Percentiles rank a stretch among this genome's conserved stretches.
phyloP scores from a whole-genome alignment of 345 rosid species.

The Eucalyptus virginea region DNA sequence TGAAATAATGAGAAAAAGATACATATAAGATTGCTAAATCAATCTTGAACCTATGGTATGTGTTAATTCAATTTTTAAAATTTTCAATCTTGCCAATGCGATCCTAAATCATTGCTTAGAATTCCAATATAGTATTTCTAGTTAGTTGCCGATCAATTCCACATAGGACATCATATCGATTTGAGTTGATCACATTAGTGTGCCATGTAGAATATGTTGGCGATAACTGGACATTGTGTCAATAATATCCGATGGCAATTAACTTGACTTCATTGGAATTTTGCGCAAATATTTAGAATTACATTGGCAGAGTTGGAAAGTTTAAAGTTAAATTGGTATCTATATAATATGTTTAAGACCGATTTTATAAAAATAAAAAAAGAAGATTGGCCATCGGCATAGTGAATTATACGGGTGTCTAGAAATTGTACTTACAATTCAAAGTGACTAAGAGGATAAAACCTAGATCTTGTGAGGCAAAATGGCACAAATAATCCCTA shows the following conservation, averaged over 20 bases:
- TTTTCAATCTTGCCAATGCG: rapidly evolving
- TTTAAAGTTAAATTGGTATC: not conserved
- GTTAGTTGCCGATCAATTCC: rapidly evolving
- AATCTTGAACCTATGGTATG: not conserved
- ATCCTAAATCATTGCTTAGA: rapidly evolving
- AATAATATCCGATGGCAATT: rapidly evolving
- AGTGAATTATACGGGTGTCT: not conserved
- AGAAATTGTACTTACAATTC: not conserved
- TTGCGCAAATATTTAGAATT: not conserved
- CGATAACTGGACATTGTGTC: rapidly evolving
- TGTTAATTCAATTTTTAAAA: rapidly evolving
- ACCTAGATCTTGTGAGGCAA: rapidly evolving
- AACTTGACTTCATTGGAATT: not conserved
- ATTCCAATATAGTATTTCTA: not conserved
- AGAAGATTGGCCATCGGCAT: not conserved
- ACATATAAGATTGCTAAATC: too few relatives aligned
- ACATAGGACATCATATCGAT: rapidly evolving
- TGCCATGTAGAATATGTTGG: rapidly evolving
- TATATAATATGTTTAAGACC: not conserved
- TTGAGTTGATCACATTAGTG: rapidly evolving
- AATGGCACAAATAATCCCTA: too few relatives aligned
- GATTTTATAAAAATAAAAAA: not conserved
- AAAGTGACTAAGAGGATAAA: not conserved
- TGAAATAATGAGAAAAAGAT: not conserved
- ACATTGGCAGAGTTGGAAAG: rapidly evolving